These are phyloP conservation scores for Ampelomyces quisqualis DNA, from an alignment of 2,329 filamentous ascomycete species.

Conservation along the genomic window DNA sequence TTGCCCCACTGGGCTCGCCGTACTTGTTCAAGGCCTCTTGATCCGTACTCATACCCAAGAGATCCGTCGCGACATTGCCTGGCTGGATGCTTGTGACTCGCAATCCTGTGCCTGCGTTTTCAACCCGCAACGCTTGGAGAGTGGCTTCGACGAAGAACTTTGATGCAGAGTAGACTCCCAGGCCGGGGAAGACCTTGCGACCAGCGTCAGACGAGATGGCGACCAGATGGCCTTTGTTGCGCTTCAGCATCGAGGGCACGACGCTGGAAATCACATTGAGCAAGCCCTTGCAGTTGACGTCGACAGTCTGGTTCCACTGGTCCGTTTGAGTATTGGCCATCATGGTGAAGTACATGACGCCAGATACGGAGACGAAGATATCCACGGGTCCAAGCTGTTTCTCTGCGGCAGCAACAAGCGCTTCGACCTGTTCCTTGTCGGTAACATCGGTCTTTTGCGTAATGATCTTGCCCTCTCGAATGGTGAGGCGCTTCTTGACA, in stretches of 20 bases:
- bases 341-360: constrained; percentile 88
- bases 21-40: constrained; percentile 75
- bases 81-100: constrained; percentile 75
- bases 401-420: constrained; percentile 60
- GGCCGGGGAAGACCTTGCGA: constrained; percentile 76
- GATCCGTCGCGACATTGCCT: constrained; percentile 72
- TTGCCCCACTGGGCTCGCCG: constrained; percentile 71
- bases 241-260: constrained; percentile 70
- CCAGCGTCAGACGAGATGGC: constrained; percentile 81
- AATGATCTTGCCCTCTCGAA: constrained; percentile 64
- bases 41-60: constrained; percentile 74
- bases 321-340: constrained; percentile 74
- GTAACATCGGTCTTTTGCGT: constrained; percentile 73
- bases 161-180: constrained; percentile 78
- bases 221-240: constrained; percentile 70
- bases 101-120: constrained; percentile 72
- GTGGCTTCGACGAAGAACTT: constrained; percentile 87
- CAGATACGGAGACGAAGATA: constrained; percentile 76
- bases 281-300: constrained; percentile 84
- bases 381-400: constrained; percentile 70
- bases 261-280: constrained; percentile 69
- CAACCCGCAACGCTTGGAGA: constrained; percentile 70
- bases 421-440: constrained; percentile 63
- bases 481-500: constrained; percentile 62
- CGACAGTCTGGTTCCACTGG: constrained; percentile 79